Evolutionary conservation across 2,329 filamentous ascomycete species (phyloP), one percentile per base, ranked within the genome.

Genomic region (Cladosporium austrohemisphaericum): DNA sequence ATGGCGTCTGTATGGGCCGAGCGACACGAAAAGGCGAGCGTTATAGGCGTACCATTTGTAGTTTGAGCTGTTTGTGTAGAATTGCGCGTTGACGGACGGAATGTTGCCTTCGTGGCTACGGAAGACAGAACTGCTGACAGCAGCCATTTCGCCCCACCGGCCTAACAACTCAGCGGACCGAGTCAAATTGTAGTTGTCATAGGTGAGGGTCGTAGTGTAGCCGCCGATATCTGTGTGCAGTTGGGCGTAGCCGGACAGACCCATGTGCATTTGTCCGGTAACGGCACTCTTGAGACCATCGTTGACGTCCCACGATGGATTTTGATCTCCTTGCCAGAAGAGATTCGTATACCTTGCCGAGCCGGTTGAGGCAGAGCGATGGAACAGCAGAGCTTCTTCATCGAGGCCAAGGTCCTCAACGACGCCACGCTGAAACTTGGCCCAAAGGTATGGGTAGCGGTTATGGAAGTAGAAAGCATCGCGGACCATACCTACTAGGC

Each of bases 61-160:
- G 0, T 65, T 60, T 0, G 63, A 60, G 2, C 54, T 51, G 46
- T 68, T 69, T 49, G 58, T 61, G 54, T 69, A 69, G 58, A 68
- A 66, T 40, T 68, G 66, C 0, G 65, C 59, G 40, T 68, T 69
- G 22, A 68, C 60, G 11, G 57, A 44, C 1, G 66, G 66, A 2
- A 68, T 64, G 54, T 68, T 69, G 9, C 66, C 66, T 53, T 69
- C 66, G 52, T 69, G 66, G 3, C 62, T 63, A n/a, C 66, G 60
- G 55, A 68, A 68, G 8, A 65, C 65, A 0, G 57, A 54, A 37
- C 63, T 65, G 29, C 57, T 60, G 16, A 69, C 63, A 1, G 66
- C 66, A 2, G 62, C 59, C 10, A 68, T 54, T 46, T 69, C 67
- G 7, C 65, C 66, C 67, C 67, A 69, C 25, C 67, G 61, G 10